Percentiles rank a stretch among this genome's conserved stretches.
Conservation (phyloP, 2,329 filamentous ascomycete species). For the Sordariomycetes sp. region DNA sequence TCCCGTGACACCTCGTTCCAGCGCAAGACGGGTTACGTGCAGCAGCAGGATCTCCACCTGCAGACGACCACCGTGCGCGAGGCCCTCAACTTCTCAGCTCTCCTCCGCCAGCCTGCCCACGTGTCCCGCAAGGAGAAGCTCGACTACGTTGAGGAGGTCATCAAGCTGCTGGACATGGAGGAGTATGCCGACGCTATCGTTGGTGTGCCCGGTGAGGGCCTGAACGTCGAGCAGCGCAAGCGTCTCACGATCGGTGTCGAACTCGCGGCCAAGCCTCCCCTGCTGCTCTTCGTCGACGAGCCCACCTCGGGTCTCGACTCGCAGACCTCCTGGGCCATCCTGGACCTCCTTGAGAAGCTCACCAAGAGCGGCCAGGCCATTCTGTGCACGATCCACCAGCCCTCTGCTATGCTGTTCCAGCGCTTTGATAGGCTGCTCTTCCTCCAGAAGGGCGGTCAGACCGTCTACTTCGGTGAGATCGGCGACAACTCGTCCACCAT, state of each 20-base stretch:
- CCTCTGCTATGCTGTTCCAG: conserved; percentile 91
- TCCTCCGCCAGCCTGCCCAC: conserved; percentile 71
- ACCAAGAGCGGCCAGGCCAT: conserved; percentile 84
- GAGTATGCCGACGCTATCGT: conserved; percentile 84
- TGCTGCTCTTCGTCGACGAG: conserved; percentile 88
- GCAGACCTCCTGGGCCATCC: conserved; percentile 88
- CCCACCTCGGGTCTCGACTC: conserved; percentile 89
- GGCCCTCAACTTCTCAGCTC: conserved; percentile 74
- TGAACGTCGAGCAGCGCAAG: conserved; percentile 61
- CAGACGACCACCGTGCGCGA: conserved; percentile 80
- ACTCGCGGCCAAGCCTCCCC: conserved; percentile 78
- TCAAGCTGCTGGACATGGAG: conserved; percentile 83
- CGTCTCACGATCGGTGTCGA: conserved; percentile 94
- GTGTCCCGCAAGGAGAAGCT: conserved; percentile 69
- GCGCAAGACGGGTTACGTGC: conserved; percentile 83
- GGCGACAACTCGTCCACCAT: conserved; percentile 59
- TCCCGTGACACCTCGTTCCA: conserved; percentile 75
- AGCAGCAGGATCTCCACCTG: conserved; percentile 86
- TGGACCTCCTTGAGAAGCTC: conserved; percentile 78
- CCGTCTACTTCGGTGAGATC: conserved; percentile 74
- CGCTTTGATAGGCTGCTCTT: conserved; percentile 77
- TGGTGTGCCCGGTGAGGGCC: conserved; percentile 79
- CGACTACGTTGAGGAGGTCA: conserved; percentile 81
- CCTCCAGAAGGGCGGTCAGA: conserved; percentile 63
- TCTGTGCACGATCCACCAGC: conserved; percentile 95